Conservation (phyloP, 768 basidiomycete species). For the Macrolepiota albuminosa region DNA sequence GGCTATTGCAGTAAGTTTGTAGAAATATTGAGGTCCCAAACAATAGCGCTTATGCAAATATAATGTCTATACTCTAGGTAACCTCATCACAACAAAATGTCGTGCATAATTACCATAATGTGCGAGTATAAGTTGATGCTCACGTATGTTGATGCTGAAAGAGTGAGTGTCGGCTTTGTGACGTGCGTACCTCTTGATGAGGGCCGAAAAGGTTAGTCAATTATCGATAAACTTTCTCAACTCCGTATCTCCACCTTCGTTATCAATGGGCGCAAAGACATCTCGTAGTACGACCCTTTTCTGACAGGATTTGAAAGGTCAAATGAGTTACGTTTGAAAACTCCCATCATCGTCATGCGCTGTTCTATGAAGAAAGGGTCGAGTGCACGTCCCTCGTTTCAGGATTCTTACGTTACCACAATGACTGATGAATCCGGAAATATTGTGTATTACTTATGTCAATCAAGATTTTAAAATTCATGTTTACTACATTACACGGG, state of each 20-base stretch:
- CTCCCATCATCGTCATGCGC: conserved; percentile 33
- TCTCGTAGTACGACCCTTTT: conserved; percentile 33
- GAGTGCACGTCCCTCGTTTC: conserved; percentile 31
- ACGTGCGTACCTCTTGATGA: not conserved
- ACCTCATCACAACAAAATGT: too few species aligned
- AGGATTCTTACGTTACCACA: conserved; percentile 22
- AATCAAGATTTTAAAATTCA: not conserved
- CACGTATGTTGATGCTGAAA: too few species aligned
- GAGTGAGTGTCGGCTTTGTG: too few species aligned
- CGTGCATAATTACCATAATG: too few species aligned
- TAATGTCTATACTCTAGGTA: too few species aligned
- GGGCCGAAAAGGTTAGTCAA: conserved; percentile 30
- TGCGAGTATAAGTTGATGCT: too few species aligned
- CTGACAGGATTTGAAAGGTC: conserved; percentile 31
- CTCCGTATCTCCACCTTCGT: conserved; percentile 35
- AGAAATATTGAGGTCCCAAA: too few species aligned
- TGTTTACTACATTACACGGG: not conserved
- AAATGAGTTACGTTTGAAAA: conserved; percentile 42
- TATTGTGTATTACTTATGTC: not conserved
- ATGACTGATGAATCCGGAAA: not conserved
- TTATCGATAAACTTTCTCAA: conserved; percentile 36
- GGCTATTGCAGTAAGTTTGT: too few species aligned
- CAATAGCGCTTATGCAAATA: too few species aligned
- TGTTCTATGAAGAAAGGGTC: conserved; percentile 38
- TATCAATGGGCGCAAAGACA: conserved; percentile 38